Base-by-base conservation (phyloP, 176 grass and related monocot species). In the Raddia distichophylla region DNA sequence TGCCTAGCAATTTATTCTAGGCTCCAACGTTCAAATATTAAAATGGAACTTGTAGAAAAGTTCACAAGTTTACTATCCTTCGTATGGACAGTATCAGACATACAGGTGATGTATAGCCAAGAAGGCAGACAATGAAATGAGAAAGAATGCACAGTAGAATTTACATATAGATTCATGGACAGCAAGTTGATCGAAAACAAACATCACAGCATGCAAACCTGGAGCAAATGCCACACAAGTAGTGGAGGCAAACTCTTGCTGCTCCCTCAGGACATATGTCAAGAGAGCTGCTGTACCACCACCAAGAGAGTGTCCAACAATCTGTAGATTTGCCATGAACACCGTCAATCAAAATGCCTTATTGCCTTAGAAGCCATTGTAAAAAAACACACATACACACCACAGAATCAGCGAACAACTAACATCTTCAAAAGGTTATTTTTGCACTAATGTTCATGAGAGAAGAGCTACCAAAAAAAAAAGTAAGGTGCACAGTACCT, bases 221-320 rank as follows among this genome's bases (percentile, higher is more conserved):
- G 96, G 94, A 85, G 94, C 96, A 90, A 98, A 98, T 46, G 96
- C 47, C 61, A 98, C 79, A 37, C 96, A 97, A 55, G 89, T 95
- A 75, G 90, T 79, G 37, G 81, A 62, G 35, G 92, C 55, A 77
- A 98, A 98, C 72, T 91, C 88, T 74, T 95, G 86, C 75, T 98
- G 92, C 88, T 98, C 95, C 77, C 95, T 83, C 79, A 98, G 86
- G 76, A 94, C 83, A 58, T 94, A 98, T 51, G 95, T 93, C 77
- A 98, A 91, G 32, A 98, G 83, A 57, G 95, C 92, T 59, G 92
- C 95, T 48, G 95, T 98, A 77, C 95, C 92, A 78, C 95, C 95
- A 17, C 95, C 95, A 50, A 98, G 88, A 71, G 95, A 98, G 82
- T 98, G 95, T 35, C 95, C 95, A 58, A 97, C 88, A 75, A 97